Percentiles rank a stretch among this genome's conserved stretches.
phyloP scores from a whole-genome alignment of 2,329 filamentous ascomycete genomes.

The Fusarium sp. region DNA sequence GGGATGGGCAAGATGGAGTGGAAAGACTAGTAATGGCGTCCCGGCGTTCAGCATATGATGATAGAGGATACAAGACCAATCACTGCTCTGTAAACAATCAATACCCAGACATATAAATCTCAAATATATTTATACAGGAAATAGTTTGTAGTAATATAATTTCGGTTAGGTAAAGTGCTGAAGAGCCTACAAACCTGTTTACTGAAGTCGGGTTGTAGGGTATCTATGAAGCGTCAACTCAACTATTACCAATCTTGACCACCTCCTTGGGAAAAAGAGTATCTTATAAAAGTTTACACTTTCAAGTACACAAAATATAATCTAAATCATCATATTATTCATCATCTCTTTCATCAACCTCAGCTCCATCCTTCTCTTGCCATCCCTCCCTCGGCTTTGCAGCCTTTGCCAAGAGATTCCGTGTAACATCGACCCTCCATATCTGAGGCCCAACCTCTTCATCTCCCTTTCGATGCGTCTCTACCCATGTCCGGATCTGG shows the following conservation, averaged over 20 bases:
- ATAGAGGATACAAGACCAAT: neutral
- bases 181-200: neutral
- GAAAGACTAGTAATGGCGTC: neutral
- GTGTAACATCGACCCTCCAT: constrained; percentile 50
- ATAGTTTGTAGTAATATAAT: neutral
- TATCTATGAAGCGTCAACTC: neutral
- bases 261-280: neutral
- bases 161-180: neutral
- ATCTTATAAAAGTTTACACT: neutral
- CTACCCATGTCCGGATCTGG: constrained; percentile 51
- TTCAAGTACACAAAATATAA: neutral
- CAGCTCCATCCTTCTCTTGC: constrained; percentile 13
- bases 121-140: neutral
- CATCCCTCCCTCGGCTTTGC: constrained; percentile 41
- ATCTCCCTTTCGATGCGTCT: constrained; percentile 43
- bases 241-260: neutral
- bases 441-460: constrained; percentile 49
- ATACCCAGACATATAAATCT: neutral
- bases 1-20: neutral
- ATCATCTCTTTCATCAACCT: neutral
- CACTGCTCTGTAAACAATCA: neutral
- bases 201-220: neutral
- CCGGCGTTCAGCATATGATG: neutral
- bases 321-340: too few relatives aligned
- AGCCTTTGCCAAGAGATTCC: constrained; percentile 51